Conservation (phyloP, 2,329 filamentous ascomycete species). For the Botrytis elliptica region DNA sequence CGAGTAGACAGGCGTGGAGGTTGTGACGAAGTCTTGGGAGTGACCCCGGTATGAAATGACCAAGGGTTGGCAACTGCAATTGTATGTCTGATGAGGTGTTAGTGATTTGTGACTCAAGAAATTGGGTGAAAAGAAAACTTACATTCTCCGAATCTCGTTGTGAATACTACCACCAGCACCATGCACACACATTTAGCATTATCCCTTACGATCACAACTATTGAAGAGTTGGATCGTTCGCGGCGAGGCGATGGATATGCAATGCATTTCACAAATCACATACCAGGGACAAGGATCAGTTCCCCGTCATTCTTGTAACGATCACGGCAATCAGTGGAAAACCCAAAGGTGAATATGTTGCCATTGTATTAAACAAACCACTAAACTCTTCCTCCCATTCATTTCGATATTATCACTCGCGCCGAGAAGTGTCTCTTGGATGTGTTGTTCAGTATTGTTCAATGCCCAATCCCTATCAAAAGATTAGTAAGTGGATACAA, state of each 20-base stretch:
- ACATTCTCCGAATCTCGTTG: neutral
- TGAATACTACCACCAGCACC: neutral
- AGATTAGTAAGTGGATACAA: neutral
- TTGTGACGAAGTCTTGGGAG: neutral
- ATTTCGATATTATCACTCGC: neutral
- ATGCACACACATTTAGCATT: neutral
- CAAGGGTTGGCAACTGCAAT: neutral
- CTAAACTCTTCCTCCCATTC: neutral
- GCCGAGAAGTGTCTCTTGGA: neutral
- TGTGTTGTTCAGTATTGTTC: neutral
- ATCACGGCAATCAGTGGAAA: neutral
- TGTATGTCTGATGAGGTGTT: neutral
- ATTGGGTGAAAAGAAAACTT: neutral
- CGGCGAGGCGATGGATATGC: neutral
- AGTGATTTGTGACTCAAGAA: neutral
- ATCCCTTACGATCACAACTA: neutral
- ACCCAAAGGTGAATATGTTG: neutral
- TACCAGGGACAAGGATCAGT: neutral
- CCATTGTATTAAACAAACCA: neutral
- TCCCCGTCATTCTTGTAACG: neutral
- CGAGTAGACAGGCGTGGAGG: constrained; percentile 3
- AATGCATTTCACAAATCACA: neutral
- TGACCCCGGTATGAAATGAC: neutral
- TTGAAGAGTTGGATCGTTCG: neutral
- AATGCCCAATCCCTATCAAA: neutral